Conservation (phyloP, 352 stramenopile genomes). For the Phytopythium boreale region DNA sequence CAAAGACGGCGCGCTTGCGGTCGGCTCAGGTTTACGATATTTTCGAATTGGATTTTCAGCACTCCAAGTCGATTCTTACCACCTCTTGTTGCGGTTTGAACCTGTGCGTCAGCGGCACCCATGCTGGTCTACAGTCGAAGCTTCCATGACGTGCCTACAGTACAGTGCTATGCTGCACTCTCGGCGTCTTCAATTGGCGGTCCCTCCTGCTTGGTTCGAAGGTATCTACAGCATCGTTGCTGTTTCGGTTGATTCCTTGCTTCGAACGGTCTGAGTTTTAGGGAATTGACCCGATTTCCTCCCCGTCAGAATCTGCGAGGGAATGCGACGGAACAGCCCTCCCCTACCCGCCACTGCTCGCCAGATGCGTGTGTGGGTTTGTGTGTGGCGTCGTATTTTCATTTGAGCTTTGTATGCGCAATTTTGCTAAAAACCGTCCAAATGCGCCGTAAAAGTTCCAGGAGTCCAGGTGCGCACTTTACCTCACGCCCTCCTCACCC, state of each 20-base stretch:
- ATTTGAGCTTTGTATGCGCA: not conserved
- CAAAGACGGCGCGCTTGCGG: not conserved
- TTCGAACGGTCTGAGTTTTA: no score
- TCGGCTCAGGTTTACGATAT: not conserved
- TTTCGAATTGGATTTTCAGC: not conserved
- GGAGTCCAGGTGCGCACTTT: not conserved
- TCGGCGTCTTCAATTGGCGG: not conserved
- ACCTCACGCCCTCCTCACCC: not conserved
- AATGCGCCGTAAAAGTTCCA: not conserved
- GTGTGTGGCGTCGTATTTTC: not conserved
- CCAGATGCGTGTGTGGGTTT: not conserved
- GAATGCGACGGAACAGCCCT: not conserved
- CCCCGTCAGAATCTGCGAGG: not conserved
- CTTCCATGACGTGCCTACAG: not conserved
- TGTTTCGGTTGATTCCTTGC: no score
- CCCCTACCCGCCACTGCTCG: not conserved
- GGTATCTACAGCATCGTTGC: no score
- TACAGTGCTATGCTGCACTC: not conserved
- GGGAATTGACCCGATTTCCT: no score
- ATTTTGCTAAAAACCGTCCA: not conserved
- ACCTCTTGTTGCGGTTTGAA: not conserved
- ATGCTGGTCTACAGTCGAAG: not conserved
- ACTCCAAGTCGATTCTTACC: not conserved
- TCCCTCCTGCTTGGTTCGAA: not conserved
- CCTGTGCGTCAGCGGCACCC: no score